Evolutionary conservation across 352 stramenopile species (phyloP), one percentile per base, ranked within the genome.

Genomic region (Aphanomyces astaci): DNA sequence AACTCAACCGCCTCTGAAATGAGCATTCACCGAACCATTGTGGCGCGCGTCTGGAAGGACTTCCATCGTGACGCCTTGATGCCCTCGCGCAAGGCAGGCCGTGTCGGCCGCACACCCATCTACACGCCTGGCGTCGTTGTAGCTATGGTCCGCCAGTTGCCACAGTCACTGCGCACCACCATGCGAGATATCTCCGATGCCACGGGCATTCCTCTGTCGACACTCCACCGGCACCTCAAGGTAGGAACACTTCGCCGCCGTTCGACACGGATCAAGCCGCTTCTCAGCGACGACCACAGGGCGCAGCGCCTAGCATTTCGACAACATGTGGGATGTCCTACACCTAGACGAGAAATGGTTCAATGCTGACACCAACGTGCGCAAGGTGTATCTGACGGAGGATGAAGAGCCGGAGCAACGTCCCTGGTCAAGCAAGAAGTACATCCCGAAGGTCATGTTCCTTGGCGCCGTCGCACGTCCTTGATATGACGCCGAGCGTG

Each of bases 371-470:
- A n/a, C n/a, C n/a, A n/a, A n/a, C n/a, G n/a, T n/a, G n/a, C n/a
- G n/a, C n/a, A n/a, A n/a, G n/a, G n/a, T n/a, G n/a, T n/a, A n/a
- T n/a, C n/a, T n/a, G n/a, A n/a, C n/a, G n/a, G n/a, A n/a, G 0
- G 53, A 51, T 2, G 73, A 81, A 46, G 17, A 54, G 2, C 25
- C 45, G 4, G 71, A 63, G 3, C 36, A 73, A 22, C 45, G 22
- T 0, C 33, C 45, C 7, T 54, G 70, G 0, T 13, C 32, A 0
- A 76, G 71, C 33, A 79, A 79, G 22, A 22, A 49, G 2, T 72
- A 57, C 62, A 77, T 79, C 13, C 71, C 49, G 11, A 76, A 74
- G 70, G 72, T 74, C 0, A 77, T 79, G 69, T 75, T 79, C 24
- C 5, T 74, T 0, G 65, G 55, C 0, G 75, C 57, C 2, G 64